Evolutionary conservation across 306 rosid genomes (phyloP).

Genomic region (Lathyrus aphaca): DNA sequence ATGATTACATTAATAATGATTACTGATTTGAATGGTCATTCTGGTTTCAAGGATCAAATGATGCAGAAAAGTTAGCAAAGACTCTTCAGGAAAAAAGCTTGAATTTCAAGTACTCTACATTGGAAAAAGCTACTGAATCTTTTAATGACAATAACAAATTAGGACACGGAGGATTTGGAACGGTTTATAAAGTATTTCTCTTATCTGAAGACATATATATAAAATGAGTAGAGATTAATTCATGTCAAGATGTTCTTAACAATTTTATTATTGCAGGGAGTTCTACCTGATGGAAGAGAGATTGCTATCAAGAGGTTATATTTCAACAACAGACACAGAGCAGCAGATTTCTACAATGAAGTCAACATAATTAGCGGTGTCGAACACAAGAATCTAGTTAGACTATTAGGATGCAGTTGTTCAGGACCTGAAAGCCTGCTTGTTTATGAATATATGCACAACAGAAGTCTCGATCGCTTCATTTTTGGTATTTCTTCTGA

Average conservation of each 20-base stretch:
- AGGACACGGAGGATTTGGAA: conserved; percentile 96
- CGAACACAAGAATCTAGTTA: conserved; percentile 83
- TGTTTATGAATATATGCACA: conserved; percentile 77
- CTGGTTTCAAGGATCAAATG: conserved; percentile 63
- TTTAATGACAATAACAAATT: conserved; percentile 69
- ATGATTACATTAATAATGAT: not conserved
- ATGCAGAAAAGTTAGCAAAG: conserved; percentile 64
- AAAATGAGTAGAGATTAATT: too few species aligned
- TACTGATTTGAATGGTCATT: conserved; percentile 20
- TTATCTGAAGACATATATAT: conserved; percentile 27
- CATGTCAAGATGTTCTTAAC: conserved; percentile 14
- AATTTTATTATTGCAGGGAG: conserved; percentile 48
- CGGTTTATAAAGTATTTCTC: conserved; percentile 78
- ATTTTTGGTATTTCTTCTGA: conserved; percentile 66
- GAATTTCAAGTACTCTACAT: conserved; percentile 84
- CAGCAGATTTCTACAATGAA: conserved; percentile 84
- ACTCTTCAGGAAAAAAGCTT: conserved; percentile 71
- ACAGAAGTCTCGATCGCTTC: conserved; percentile 86
- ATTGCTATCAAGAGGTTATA: conserved; percentile 90
- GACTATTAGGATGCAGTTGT: conserved; percentile 87
- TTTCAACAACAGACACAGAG: conserved; percentile 86
- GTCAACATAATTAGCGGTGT: conserved; percentile 81
- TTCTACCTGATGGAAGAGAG: conserved; percentile 83
- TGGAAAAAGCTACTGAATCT: conserved; percentile 83
- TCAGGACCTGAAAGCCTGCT: conserved; percentile 97